Evolutionary conservation across 306 rosid species (phyloP), one percentile per base, ranked within the genome.

Genomic region (Glycine soja): DNA sequence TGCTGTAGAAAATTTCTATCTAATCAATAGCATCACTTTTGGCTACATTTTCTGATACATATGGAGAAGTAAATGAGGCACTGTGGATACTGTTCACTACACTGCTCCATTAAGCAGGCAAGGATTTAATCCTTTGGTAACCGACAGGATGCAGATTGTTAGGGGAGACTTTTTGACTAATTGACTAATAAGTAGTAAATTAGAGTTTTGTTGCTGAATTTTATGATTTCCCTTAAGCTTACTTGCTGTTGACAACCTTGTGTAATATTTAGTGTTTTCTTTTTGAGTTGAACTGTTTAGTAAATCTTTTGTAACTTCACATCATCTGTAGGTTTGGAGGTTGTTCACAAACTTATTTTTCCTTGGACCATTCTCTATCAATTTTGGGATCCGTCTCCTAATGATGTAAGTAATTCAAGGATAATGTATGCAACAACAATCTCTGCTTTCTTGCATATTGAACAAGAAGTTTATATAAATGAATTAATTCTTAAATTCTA

Each of bases 291-390:
- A 46, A 75, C 65, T 47, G 50, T 69, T 24, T 18, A 52, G 58
- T 47, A 43, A 52, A 65, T 53, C 67, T 45, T 58, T 70, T 70
- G 30, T 76, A 79, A 87, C 56, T 30, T 81, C 24, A 7, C 82
- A 63, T 64, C 52, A 48, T 83, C 70, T 88, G 88, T 88, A 95
- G 99, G 85, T 95, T 67, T 95, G 99, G 99, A 93, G 98, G 90
- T 85, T 95, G 79, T 59, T 95, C 85, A 88, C 97, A 34, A 93
- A 84, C 88, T 92, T 95, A 72, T 90, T 95, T 79, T 93, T 95
- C 91, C 97, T 95, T 9, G 99, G 98, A 30, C 78, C 77, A 3
- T 95, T 95, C 85, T 95, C 99, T 64, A 56, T 95, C 84, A 92
- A 93, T 80, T 95, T 95, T 73, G 99, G 92, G 50, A 93, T 95